These are phyloP conservation scores for Pythium sukuiense DNA, from an alignment of 352 stramenopile genomes.

Conservation along the genomic window DNA sequence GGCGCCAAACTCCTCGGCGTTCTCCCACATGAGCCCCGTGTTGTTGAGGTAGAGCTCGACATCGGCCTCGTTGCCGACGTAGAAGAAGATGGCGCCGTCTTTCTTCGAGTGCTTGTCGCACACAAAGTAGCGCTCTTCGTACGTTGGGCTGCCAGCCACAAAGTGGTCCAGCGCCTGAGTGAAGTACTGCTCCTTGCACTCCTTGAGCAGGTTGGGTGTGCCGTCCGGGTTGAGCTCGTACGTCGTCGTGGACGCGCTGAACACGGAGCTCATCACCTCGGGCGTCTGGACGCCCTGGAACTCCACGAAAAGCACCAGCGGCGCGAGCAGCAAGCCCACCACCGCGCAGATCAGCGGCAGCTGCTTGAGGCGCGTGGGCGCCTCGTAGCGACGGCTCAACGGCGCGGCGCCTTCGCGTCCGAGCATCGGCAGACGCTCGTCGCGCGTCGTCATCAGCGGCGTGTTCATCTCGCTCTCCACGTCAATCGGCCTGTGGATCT, in stretches of 20 bases:
- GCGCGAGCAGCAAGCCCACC: constrained; percentile 31
- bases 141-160: constrained; percentile 52
- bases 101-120: constrained; percentile 69
- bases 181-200: constrained; percentile 76
- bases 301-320: constrained; percentile 36
- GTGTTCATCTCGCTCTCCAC: background rate
- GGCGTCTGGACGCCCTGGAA: constrained; percentile 16
- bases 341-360: constrained; percentile 39
- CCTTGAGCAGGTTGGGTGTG: constrained; percentile 42
- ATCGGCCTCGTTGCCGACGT: constrained; percentile 95
- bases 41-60: constrained; percentile 95
- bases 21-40: constrained; percentile 96
- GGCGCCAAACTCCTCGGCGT: constrained; percentile 87
- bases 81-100: constrained; percentile 90
- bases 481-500: background rate
- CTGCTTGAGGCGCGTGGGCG: constrained; percentile 26
- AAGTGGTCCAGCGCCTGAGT: constrained; percentile 82
- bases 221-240: constrained; percentile 44
- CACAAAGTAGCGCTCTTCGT: constrained; percentile 89
- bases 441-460: constrained; percentile 1
- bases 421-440: constrained; percentile 38
- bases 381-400: constrained; percentile 7
- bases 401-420: constrained; percentile 1
- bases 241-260: constrained; percentile 1
- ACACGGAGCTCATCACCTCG: background rate